Conservation (phyloP, 2,329 filamentous ascomycete genomes). For the Phaeosphaeriaceae sp. region DNA sequence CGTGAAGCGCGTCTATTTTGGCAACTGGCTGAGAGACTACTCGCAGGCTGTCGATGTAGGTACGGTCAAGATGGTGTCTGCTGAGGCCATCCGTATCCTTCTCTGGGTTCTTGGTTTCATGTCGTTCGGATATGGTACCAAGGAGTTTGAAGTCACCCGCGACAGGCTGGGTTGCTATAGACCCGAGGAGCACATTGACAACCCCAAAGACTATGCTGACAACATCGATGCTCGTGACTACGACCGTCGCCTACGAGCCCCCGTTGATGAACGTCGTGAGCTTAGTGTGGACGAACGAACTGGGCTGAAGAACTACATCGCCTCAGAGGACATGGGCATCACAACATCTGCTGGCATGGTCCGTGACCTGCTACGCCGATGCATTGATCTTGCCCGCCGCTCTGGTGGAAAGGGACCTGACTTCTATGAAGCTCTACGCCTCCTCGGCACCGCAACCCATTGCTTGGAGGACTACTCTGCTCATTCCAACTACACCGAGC, state of each 20-base stretch:
- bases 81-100: conserved; percentile 87
- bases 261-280: conserved; percentile 79
- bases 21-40: conserved; percentile 94
- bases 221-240: conserved; percentile 85
- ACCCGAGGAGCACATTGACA: conserved; percentile 75
- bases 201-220: conserved; percentile 83
- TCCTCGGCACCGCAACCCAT: conserved; percentile 87
- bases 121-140: conserved; percentile 82
- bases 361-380: conserved; percentile 72
- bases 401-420: conserved; percentile 78
- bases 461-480: conserved; percentile 90
- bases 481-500: conserved; percentile 91
- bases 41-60: conserved; percentile 93
- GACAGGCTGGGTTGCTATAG: conserved; percentile 82
- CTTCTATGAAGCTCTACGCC: conserved; percentile 82
- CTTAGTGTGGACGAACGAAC: conserved; percentile 72
- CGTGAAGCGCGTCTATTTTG: conserved; percentile 91
- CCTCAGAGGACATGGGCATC: conserved; percentile 78
- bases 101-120: conserved; percentile 90
- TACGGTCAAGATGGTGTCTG: conserved; percentile 87
- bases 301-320: conserved; percentile 90
- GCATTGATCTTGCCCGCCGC: conserved; percentile 78
- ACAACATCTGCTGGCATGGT: conserved; percentile 83
- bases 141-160: conserved; percentile 83
- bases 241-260: conserved; percentile 79